phyloP scores from a whole-genome alignment of 805 yeast genomes.

The Millerago galiae region DNA sequence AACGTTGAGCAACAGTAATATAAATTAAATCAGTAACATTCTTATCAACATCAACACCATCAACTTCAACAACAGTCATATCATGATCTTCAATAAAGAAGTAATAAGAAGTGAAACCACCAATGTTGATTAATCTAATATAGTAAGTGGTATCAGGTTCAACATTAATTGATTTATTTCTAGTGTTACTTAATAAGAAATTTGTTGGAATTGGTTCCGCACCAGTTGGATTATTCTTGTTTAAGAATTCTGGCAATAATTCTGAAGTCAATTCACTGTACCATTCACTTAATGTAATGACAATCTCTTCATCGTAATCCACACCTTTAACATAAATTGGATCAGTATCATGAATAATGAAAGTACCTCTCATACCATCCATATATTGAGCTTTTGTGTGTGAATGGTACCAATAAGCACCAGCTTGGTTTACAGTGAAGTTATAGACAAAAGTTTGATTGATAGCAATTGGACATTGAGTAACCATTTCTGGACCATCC shows the following conservation, averaged over 20 bases:
- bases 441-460: conserved; percentile 36
- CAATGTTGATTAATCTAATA: conserved; percentile 74
- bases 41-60: conserved; percentile 81
- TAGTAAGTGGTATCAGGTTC: conserved; percentile 82
- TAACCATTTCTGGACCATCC: conserved; percentile 45
- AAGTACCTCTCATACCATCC: conserved; percentile 43
- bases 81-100: conserved; percentile 84
- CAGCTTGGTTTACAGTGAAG: conserved; percentile 38
- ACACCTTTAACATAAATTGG: conserved; percentile 44
- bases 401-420: conserved; percentile 53
- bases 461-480: conserved; percentile 42
- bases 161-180: conserved; percentile 69
- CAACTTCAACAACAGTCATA: conserved; percentile 81
- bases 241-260: conserved; percentile 52
- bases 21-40: conserved; percentile 65
- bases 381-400: conserved; percentile 41
- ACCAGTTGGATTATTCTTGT: conserved; percentile 85
- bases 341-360: conserved; percentile 54
- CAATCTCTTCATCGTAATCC: conserved; percentile 74
- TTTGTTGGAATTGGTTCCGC: conserved; percentile 94
- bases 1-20: conserved; percentile 89
- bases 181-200: conserved; percentile 75
- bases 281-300: conserved; percentile 76
- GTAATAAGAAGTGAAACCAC: conserved; percentile 89
- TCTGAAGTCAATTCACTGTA: conserved; percentile 58